phyloP scores from a whole-genome alignment of 1,284 basidiomycete genomes.

The Spongispora temasekensis region DNA sequence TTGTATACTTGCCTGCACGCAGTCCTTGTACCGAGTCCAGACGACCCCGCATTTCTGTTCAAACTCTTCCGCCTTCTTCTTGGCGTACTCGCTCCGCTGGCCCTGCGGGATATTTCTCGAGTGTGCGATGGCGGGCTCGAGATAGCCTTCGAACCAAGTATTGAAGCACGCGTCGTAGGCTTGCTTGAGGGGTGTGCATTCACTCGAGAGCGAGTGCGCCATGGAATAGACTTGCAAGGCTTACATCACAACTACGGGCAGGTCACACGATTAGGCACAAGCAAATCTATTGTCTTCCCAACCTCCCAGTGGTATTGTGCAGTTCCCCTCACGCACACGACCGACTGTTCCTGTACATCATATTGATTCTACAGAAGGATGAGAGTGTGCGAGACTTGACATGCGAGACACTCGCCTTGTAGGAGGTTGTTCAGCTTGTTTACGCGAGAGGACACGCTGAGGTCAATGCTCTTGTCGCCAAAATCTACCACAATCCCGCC shows the following conservation, averaged over 20 bases:
- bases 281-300: too few relatives aligned
- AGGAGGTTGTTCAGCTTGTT: constrained; percentile 93
- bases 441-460: constrained; percentile 91
- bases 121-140: constrained; percentile 69
- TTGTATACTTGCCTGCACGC: constrained; percentile 69
- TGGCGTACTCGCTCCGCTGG: constrained; percentile 44
- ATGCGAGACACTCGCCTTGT: constrained; percentile 53
- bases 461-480: constrained; percentile 96
- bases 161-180: constrained; percentile 95
- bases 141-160: constrained; percentile 93
- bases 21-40: constrained; percentile 79
- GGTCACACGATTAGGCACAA: too few relatives aligned
- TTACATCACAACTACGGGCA: too few relatives aligned
- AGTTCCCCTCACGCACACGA: background rate
- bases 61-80: constrained; percentile 75
- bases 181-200: constrained; percentile 89
- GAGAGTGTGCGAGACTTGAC: constrained; percentile 9
- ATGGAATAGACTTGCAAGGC: too few relatives aligned
- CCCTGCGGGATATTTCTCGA: constrained; percentile 44
- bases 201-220: constrained; percentile 72
- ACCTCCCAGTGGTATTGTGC: constrained; percentile 3
- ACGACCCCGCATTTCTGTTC: constrained; percentile 79
- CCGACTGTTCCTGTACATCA: constrained; percentile 15
- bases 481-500: constrained; percentile 96
- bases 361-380: constrained; percentile 39